phyloP scores from a whole-genome alignment of 192 early-diverging fungal genomes.

The Coemansia sp. region DNA sequence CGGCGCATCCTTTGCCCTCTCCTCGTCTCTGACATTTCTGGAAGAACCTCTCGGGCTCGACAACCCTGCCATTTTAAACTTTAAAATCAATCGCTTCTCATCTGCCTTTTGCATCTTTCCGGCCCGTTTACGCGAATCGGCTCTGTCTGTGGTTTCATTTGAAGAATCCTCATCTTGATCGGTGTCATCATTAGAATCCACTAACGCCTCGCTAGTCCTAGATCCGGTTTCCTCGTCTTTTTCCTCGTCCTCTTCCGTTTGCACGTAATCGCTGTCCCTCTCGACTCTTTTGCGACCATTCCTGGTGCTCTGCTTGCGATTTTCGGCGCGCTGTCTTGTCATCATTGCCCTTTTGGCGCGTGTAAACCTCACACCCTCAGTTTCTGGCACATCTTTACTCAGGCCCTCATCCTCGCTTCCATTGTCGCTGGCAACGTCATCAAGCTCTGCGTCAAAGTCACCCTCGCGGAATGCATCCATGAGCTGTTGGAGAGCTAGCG shows the following conservation, averaged over 20 bases:
- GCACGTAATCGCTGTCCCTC: slow-evolving; percentile 37
- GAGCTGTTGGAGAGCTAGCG: slow-evolving; percentile 30
- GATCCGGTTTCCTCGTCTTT: slow-evolving; percentile 3
- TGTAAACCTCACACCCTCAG: background rate
- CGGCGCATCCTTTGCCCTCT: slow-evolving; percentile 2
- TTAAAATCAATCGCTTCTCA: slow-evolving; percentile 39
- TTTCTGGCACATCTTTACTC: background rate
- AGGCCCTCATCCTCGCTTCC: background rate
- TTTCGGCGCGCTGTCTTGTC: background rate
- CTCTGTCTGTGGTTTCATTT: background rate
- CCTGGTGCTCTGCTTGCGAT: slow-evolving; percentile 7
- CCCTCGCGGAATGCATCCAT: slow-evolving; percentile 38
- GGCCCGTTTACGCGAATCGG: background rate
- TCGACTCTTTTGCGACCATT: background rate
- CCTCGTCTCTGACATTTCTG: background rate
- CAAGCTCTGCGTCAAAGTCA: slow-evolving; percentile 31
- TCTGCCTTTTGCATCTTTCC: slow-evolving; percentile 5
- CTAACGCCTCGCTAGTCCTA: background rate
- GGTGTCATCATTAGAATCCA: background rate
- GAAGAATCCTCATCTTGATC: background rate
- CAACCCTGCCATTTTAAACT: slow-evolving; percentile 29
- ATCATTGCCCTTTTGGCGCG: background rate
- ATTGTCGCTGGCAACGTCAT: background rate
- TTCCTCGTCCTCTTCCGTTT: slow-evolving; percentile 13
- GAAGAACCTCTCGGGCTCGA: background rate